Conservation (phyloP, 2,329 filamentous ascomycete species). For the Ceratocystis harringtonii region DNA sequence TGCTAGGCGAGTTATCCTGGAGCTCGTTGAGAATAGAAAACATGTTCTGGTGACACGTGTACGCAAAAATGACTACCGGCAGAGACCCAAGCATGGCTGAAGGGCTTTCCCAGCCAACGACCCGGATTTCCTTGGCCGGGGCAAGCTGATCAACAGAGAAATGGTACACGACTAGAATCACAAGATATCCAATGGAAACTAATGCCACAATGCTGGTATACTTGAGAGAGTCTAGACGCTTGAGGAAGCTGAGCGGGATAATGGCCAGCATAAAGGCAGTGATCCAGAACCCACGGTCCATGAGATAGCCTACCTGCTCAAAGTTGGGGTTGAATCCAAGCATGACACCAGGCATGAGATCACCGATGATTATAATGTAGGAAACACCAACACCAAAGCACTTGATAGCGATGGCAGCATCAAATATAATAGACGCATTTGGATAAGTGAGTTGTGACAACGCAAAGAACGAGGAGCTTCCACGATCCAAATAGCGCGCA, state of each 20-base stretch:
- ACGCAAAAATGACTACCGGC: constrained; percentile 96
- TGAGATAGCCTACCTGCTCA: constrained; percentile 51
- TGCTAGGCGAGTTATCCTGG: constrained; percentile 58
- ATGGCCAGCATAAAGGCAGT: constrained; percentile 94
- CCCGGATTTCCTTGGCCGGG: constrained; percentile 57
- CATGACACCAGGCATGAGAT: constrained; percentile 92
- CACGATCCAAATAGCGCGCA: constrained; percentile 81
- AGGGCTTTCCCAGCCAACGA: constrained; percentile 65
- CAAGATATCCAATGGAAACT: constrained; percentile 84
- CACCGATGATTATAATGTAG: constrained; percentile 96
- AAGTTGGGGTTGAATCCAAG: constrained; percentile 58
- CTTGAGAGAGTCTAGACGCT: constrained; percentile 85
- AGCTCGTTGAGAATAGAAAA: constrained; percentile 98
- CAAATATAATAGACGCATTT: constrained; percentile 87
- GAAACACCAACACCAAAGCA: constrained; percentile 96
- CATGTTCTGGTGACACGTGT: constrained; percentile 99
- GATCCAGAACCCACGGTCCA: constrained; percentile 93
- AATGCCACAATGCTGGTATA: constrained; percentile 90
- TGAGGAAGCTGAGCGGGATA: constrained; percentile 84
- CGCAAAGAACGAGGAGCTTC: constrained; percentile 85
- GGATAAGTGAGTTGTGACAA: constrained; percentile 93
- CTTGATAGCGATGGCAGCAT: constrained; percentile 90
- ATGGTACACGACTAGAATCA: constrained; percentile 85
- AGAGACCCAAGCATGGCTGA: constrained; percentile 70
- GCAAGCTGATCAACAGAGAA: constrained; percentile 66